phyloP scores from a whole-genome alignment of 1,284 basidiomycete genomes.

The Cutaneotrichosporon spelunceum region DNA sequence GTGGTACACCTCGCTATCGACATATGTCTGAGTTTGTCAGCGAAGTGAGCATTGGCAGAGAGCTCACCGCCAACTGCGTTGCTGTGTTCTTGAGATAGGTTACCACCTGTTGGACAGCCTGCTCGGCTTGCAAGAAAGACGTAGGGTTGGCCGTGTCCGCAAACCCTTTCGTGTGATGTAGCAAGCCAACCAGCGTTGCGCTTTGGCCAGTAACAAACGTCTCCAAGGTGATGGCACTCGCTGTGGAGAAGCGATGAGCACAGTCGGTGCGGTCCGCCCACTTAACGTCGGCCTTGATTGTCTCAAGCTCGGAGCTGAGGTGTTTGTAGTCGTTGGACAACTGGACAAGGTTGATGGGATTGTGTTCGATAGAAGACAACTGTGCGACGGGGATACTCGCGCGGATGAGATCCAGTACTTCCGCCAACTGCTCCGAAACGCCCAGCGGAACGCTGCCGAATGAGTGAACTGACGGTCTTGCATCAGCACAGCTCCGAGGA shows the following conservation, averaged over 20 bases:
- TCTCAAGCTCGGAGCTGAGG: slow-evolving; percentile 54
- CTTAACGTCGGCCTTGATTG: slow-evolving; percentile 50
- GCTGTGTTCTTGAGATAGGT: slow-evolving; percentile 65
- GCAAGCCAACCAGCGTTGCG: neutral
- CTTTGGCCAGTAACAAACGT: slow-evolving; percentile 47
- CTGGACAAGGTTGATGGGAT: slow-evolving; percentile 65
- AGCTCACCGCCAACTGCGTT: slow-evolving; percentile 68
- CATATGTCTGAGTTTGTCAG: slow-evolving; percentile 17
- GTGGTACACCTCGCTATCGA: slow-evolving; percentile 17
- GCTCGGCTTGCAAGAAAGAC: slow-evolving; percentile 30
- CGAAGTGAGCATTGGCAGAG: neutral
- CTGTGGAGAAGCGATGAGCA: slow-evolving; percentile 55
- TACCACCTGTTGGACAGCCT: slow-evolving; percentile 48
- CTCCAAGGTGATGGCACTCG: slow-evolving; percentile 66
- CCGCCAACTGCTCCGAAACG: slow-evolving; percentile 8
- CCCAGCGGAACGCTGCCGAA: neutral
- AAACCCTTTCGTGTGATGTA: slow-evolving; percentile 53
- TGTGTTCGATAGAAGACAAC: slow-evolving; percentile 58
- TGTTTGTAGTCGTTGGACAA: slow-evolving; percentile 84
- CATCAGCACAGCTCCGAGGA: neutral
- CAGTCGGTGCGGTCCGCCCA: slow-evolving; percentile 56
- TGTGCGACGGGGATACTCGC: slow-evolving; percentile 70
- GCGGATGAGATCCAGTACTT: slow-evolving; percentile 17
- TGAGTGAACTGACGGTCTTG: neutral
- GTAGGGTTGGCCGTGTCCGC: slow-evolving; percentile 53